A percentile compares a stretch with the other conserved stretches of the same genome.
phyloP scores from a whole-genome alignment of 371 early-diverging fungal genomes.

The Mucor circinelloides region DNA sequence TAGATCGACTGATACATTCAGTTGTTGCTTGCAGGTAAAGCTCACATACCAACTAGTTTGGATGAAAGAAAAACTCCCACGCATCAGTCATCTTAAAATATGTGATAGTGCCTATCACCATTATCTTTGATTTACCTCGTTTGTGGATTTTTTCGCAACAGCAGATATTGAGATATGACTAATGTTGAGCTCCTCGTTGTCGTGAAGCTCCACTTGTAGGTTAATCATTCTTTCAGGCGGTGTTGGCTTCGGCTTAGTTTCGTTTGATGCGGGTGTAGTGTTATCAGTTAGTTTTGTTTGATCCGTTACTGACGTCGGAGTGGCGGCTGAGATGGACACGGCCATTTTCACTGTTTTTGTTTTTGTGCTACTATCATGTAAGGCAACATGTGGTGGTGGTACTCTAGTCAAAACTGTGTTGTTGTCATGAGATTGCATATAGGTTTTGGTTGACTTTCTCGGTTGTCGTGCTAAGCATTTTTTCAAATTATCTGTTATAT shows the following conservation, averaged over 20 bases:
- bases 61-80: neutral
- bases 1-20: constrained; percentile 18
- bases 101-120: neutral
- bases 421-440: neutral
- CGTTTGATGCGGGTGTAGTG: neutral
- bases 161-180: constrained; percentile 27
- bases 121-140: constrained; percentile 12
- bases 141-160: constrained; percentile 14
- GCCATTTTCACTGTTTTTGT: neutral
- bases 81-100: neutral
- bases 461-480: neutral
- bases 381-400: neutral
- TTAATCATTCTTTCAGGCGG: neutral
- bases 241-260: neutral
- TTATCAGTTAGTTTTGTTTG: neutral
- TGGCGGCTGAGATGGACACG: neutral
- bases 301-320: neutral
- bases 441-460: neutral
- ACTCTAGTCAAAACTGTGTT: neutral
- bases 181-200: constrained; percentile 25
- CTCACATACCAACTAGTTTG: constrained; percentile 17
- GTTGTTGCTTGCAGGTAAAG: constrained; percentile 27
- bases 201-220: constrained; percentile 11
- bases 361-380: neutral
- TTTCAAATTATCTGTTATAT: constrained; percentile 12